Base-by-base conservation (phyloP, 768 basidiomycete genomes). In the Mycena crocata region DNA sequence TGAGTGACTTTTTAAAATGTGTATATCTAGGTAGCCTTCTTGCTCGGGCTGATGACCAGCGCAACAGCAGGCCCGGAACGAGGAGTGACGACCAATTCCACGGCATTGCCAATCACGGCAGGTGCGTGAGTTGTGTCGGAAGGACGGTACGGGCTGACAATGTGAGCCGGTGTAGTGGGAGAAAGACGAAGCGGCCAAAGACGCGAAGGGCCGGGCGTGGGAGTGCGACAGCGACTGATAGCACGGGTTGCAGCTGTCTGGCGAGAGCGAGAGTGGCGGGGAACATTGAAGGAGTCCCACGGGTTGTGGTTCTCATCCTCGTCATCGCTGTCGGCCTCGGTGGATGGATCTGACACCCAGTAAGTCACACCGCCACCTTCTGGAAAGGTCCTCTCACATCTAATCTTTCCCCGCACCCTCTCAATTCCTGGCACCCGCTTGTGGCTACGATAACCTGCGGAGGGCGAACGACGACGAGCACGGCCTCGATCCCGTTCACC, bases 301-400 rank as follows among this genome's bases (percentile, higher is more conserved):
- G 35, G 54, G 40, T 23, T 28, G 15, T 44, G 28, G 42, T 46
- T 46, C 23, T 54, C 56, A 14, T 30, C 32, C 21, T 52, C 35
- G 32, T 46, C 17, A 2, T 55, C 24, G 44, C 32, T 21, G 48
- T 35, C 54, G 21, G 44, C 32, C 34, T 54, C 51, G 30, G 39
- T 51, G 1, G 45, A 57, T 5, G 37, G 42, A 46, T 63, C 62
- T 44, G 54, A 35, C 13, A 64, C 34, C 58, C 58, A 66, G 17
- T 40, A 39, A 42, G 54, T 60, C 35, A 21, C 14, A 0, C 24
- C 42, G 17, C 65, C 58, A 12, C 65, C 58, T 40, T 66, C 58
- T 12, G 49, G 51, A 42, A 45, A 66, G 19, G 13, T 26, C 21
- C 40, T 15, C 65, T 66, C 65, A 44, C 50, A 42, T n/a, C 65